Evolutionary conservation across 495 filamentous ascomycete species (phyloP), one percentile per base, ranked within the genome.

Genomic region (Penicillium arizonense): DNA sequence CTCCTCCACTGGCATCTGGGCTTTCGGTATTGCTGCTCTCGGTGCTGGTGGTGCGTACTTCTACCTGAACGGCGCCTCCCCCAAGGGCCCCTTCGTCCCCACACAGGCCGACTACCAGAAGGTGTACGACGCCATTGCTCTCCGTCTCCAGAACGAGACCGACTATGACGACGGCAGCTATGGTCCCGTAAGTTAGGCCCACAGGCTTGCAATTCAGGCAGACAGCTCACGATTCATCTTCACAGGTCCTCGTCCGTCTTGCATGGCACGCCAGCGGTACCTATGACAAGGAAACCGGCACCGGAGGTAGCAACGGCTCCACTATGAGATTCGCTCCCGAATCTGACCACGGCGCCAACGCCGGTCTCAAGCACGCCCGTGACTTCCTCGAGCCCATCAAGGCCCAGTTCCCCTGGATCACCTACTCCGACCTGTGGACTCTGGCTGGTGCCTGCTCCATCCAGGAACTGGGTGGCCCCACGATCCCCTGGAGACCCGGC

Each of bases 161-260:
- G 90, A 96, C 53, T 97, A 97, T 64, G 94, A 97, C 68, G 93
- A 98, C 72, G 94, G 94, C 58, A 91, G 87, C 76, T 98, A 96
- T 66, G 94, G 90, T 50, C 94, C 94, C 28, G 92, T 82, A 73
- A 66, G 76, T 68, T 14, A 16, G 38, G 9, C 20, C 26, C 24
- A 18, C n/a, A 41, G n/a, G 48, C n/a, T 34, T n/a, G 24, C 20
- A 16, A 13, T 32, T 8, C 32, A 35, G 49, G 35, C 44, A 24
- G 47, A 28, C n/a, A 34, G 23, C 54, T 65, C 50, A 67, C 48
- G 20, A 42, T 30, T 24, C 11, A 9, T 44, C 32, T 28, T n/a
- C 20, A 58, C 54, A 81, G 71, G 72, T 96, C 47, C 76, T 96
- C 42, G 73, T 96, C 35, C 84, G 90, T 64, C 81, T 95, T 61